These are phyloP conservation scores for Cryptococcus deneoformans DNA, from an alignment of 1,284 basidiomycete species.

Conservation along the genomic window DNA sequence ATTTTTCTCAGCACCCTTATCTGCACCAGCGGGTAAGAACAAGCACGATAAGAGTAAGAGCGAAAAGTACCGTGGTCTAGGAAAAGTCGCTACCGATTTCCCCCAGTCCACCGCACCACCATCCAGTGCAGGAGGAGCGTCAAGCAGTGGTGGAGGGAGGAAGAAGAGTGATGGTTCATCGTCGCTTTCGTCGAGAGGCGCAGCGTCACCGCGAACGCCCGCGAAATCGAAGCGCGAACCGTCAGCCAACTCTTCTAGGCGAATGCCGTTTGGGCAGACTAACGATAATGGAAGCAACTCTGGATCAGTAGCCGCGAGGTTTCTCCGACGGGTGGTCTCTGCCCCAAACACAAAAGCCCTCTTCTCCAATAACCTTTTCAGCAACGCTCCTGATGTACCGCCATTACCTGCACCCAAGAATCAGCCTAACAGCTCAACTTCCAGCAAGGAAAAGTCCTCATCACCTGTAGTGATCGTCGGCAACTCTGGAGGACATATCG, in stretches of 20 bases:
- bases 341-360: constrained; percentile 94
- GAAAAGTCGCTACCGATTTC: neutral
- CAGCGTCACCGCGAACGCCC: constrained; percentile 21
- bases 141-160: neutral
- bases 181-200: constrained; percentile 15
- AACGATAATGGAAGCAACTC: constrained; percentile 1
- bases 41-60: neutral
- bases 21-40: neutral
- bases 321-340: constrained; percentile 90
- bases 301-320: constrained; percentile 61
- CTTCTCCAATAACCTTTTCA: constrained; percentile 54
- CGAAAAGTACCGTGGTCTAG: constrained; percentile 26
- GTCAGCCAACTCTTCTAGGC: neutral
- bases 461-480: constrained; percentile 15
- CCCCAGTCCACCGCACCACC: neutral
- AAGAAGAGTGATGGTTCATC: constrained; percentile 27
- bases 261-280: neutral
- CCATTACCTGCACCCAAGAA: constrained; percentile 22
- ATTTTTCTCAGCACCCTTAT: constrained; percentile 39
- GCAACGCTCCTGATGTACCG: constrained; percentile 30
- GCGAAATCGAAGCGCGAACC: neutral
- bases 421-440: too few species aligned
- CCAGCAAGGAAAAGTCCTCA: constrained; percentile 16
- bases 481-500: constrained; percentile 10
- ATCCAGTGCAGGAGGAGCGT: neutral